A percentile compares a stretch with the other conserved stretches of the same genome.
Evolutionary conservation across 768 basidiomycete species (phyloP).

Genomic region (Podaxis rugospora): DNA sequence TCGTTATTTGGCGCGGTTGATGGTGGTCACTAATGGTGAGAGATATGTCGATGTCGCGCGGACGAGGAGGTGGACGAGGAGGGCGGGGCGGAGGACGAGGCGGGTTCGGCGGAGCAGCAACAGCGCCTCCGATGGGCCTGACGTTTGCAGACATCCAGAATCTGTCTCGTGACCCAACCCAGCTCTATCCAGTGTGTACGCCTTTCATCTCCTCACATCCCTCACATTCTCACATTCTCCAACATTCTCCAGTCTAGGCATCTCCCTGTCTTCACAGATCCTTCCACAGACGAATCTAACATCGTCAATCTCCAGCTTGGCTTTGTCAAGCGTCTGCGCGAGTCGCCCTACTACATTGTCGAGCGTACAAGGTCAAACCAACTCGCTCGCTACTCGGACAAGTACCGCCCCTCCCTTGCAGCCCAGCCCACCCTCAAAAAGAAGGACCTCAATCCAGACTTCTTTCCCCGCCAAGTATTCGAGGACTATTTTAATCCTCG

Average conservation of each 20-base stretch:
- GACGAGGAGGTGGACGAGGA: conserved; percentile 36
- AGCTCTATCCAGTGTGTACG: conserved; percentile 73
- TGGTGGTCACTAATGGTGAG: conserved; percentile 12
- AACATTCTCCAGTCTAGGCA: conserved; percentile 53
- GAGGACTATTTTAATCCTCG: conserved; percentile 78
- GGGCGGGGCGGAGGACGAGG: conserved; percentile 47
- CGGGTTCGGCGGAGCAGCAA: conserved; percentile 50
- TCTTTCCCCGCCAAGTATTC: conserved; percentile 75
- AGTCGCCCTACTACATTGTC: conserved; percentile 71
- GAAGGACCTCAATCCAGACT: conserved; percentile 66
- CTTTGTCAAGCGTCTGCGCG: conserved; percentile 58
- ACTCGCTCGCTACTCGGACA: conserved; percentile 79
- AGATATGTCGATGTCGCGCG: conserved; percentile 32
- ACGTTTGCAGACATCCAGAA: conserved; percentile 77
- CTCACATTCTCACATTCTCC: conserved; percentile 12
- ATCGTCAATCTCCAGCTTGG: conserved; percentile 66
- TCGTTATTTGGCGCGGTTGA: conserved; percentile 13
- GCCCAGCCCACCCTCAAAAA: conserved; percentile 66
- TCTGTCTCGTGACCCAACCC: conserved; percentile 70
- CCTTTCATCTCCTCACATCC: conserved; percentile 16
- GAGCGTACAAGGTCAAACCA: conserved; percentile 74
- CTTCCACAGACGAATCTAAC: conserved; percentile 58
- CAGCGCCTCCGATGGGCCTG: conserved; percentile 72
- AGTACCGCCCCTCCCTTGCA: conserved; percentile 60
- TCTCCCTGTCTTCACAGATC: conserved; percentile 66